phyloP scores from a whole-genome alignment of 345 rosid genomes.

The Melastoma malabathricum region DNA sequence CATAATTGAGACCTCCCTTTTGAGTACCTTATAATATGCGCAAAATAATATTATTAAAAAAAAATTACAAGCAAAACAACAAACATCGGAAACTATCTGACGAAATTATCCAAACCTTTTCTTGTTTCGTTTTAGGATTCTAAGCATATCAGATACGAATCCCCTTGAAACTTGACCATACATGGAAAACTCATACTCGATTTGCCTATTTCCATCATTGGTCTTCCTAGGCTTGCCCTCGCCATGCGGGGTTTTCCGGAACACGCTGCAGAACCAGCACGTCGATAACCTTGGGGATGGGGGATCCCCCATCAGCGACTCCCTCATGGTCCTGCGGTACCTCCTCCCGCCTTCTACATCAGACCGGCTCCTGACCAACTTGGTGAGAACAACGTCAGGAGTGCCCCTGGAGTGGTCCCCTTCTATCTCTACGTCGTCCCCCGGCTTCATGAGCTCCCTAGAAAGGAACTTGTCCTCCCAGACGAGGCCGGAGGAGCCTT shows the following conservation, averaged over 20 bases:
- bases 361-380: constrained; percentile 43
- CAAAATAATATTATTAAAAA: too few relatives aligned
- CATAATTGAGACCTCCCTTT: too few relatives aligned
- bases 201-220: constrained; percentile 1
- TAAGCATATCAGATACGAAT: not conserved
- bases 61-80: too few relatives aligned
- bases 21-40: too few relatives aligned
- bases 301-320: constrained; percentile 15
- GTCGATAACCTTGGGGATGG: constrained; percentile 81
- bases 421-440: constrained; percentile 16
- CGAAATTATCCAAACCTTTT: too few relatives aligned
- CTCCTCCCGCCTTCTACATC: constrained; percentile 50
- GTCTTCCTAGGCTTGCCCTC: constrained; percentile 6
- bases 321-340: constrained; percentile 48
- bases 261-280: constrained; percentile 71
- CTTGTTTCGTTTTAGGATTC: too few relatives aligned
- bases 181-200: not conserved
- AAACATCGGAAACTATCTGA: too few relatives aligned
- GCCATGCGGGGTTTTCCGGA: constrained; percentile 21
- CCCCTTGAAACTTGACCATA: not conserved
- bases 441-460: constrained; percentile 29
- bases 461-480: constrained; percentile 69
- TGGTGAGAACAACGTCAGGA: too few relatives aligned
- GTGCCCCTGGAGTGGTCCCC: too few relatives aligned
- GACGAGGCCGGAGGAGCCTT: constrained; percentile 85